Evolutionary conservation across 768 basidiomycete species (phyloP).

Genomic region (Lyophyllum shimeji): DNA sequence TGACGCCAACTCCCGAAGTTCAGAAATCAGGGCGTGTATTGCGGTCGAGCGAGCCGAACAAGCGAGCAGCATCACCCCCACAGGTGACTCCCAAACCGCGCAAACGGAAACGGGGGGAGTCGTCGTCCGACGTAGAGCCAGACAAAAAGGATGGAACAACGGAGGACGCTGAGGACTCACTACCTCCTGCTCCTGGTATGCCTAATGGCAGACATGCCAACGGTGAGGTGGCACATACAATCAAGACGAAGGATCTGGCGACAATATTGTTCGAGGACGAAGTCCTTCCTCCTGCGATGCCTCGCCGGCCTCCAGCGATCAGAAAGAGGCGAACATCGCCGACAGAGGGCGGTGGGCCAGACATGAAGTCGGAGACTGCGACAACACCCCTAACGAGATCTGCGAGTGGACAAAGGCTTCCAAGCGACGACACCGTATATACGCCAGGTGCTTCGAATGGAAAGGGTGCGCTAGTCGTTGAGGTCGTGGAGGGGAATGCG

Average conservation of each 20-base stretch:
- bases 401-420: constrained; percentile 54
- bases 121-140: constrained; percentile 31
- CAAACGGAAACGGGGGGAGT: constrained; percentile 47
- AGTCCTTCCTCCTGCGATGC: not conserved
- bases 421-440: constrained; percentile 58
- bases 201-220: constrained; percentile 13
- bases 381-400: constrained; percentile 48
- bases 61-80: constrained; percentile 11
- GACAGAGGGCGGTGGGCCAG: constrained; percentile 20
- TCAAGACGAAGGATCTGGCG: not conserved
- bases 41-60: constrained; percentile 9
- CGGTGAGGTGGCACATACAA: constrained; percentile 5
- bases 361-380: constrained; percentile 52
- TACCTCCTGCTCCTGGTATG: constrained; percentile 7
- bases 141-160: constrained; percentile 7
- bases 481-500: constrained; percentile 27
- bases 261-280: constrained; percentile 10
- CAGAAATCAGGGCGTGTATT: constrained; percentile 7
- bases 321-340: constrained; percentile 18
- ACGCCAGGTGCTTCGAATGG: constrained; percentile 23
- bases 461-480: constrained; percentile 17
- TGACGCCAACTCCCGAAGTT: not conserved
- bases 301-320: not conserved
- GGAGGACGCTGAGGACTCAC: not conserved
- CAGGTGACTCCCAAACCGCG: constrained; percentile 18